Evolutionary conservation across 2,329 filamentous ascomycete species (phyloP), one percentile per base, ranked within the genome.

Genomic region (Pseudogymnoascus sp.): DNA sequence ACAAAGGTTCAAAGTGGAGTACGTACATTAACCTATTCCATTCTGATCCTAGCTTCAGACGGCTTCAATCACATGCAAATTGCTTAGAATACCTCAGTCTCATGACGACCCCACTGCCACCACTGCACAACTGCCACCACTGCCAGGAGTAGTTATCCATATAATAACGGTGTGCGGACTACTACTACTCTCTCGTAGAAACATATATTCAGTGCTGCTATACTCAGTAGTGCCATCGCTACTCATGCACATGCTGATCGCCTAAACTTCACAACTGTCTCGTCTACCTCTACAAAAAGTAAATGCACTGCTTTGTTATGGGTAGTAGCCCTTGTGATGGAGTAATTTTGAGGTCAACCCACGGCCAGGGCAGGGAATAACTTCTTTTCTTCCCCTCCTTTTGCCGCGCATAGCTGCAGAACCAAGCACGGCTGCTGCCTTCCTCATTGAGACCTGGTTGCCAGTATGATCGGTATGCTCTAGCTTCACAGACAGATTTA

Each of bases 401-500:
- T 52, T n/a, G 21, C 21, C 41, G 23, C 41, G 21, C 9, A 48
- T 23, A 48, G 21, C 10, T 7, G 3, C 10, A 30, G 45, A 30
- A 30, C n/a, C 9, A 13, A 15, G 26, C 45, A 52, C 45, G 15
- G 26, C 45, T 18, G 26, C 26, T 33, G n/a, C 10, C 26, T 19
- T 52, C 45, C 1, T 52, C 26, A 30, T n/a, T 28, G 45, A 52
- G 26, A 52, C 26, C 15, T 33, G 45, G 26, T 52, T 15, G 45
- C n/a, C 45, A 52, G 45, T 33, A 52, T 52, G 45, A 52, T 52
- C 30, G 45, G 45, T 52, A 52, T 52, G 41, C 41, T 30, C 45
- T 26, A 52, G 45, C 26, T 52, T 52, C 45, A 52, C 9, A 30
- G 1, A n/a, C 23, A 30, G 30, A 30, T 15, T 12, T 5, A 2